phyloP scores from a whole-genome alignment of 805 yeast genomes.

The Metschnikowia henanensis region DNA sequence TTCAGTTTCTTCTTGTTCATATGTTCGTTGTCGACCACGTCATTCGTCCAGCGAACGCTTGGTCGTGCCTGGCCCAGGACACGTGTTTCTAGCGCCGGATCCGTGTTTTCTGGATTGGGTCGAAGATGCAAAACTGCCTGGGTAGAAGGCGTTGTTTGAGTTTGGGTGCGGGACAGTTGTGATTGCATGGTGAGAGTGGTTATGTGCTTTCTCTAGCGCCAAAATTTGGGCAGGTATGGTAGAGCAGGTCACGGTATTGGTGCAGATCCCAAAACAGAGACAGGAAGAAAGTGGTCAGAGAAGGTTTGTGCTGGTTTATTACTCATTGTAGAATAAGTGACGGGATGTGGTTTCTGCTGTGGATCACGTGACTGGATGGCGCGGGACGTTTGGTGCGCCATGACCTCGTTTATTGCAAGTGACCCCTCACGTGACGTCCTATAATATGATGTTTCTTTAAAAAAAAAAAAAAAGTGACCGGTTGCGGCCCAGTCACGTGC shows the following conservation, averaged over 20 bases:
- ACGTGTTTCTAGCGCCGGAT: not conserved
- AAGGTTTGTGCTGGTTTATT: no score
- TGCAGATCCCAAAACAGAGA: no score
- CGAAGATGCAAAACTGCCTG: conserved; percentile 20
- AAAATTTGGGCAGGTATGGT: no score
- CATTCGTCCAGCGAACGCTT: conserved; percentile 81
- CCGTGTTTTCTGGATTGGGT: conserved; percentile 4
- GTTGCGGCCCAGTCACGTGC: no score
- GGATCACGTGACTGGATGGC: no score
- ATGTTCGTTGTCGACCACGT: conserved; percentile 86
- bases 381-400: no score
- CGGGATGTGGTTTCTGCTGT: not conserved
- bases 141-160: not conserved
- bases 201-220: not conserved
- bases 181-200: not conserved
- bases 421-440: no score
- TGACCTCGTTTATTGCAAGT: no score
- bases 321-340: not conserved
- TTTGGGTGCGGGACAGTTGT: conserved; percentile 3
- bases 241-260: no score
- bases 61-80: conserved; percentile 22
- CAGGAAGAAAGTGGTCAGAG: no score
- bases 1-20: conserved; percentile 88
- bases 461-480: no score
- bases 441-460: no score